These are phyloP conservation scores for Pichia sp. DNA, from an alignment of 1,139 yeast species.

Conservation along the genomic window DNA sequence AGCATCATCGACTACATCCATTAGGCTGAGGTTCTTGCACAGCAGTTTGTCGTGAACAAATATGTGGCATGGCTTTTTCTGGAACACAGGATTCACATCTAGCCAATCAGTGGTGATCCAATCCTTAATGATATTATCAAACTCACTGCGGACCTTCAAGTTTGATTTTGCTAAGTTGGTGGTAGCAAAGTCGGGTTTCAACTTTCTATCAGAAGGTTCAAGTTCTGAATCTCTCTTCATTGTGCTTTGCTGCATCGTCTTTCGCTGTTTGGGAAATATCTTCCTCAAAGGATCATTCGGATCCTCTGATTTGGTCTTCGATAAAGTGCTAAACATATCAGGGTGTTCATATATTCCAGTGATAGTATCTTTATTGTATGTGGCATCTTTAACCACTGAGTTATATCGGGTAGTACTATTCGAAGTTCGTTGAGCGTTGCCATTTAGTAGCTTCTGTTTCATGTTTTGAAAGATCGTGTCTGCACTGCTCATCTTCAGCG, in stretches of 20 bases:
- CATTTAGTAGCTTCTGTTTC: no score
- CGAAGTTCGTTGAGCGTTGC: no score
- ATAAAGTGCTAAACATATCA: no score
- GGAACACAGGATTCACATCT: slow-evolving; percentile 12
- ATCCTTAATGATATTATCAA: slow-evolving; percentile 19
- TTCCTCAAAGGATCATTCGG: no score
- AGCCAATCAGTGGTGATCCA: slow-evolving; percentile 22
- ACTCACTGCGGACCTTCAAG: slow-evolving; percentile 16
- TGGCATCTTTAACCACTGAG: neutral
- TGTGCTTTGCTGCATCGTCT: no score
- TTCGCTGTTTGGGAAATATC: no score
- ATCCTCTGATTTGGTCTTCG: no score
- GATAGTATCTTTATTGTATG: neutral
- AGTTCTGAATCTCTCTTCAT: no score
- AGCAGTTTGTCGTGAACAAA: slow-evolving; percentile 22
- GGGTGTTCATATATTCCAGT: neutral
- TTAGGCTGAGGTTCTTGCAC: slow-evolving; percentile 14
- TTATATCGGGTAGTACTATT: neutral
- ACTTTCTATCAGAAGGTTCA: no score
- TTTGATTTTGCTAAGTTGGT: slow-evolving; percentile 6
- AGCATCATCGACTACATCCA: slow-evolving; percentile 11
- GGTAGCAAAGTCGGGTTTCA: slow-evolving; percentile 9
- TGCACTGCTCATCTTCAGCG: no score
- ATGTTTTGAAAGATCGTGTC: no score
- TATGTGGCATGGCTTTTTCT: slow-evolving; percentile 19